Evolutionary conservation across 139 green algal species (phyloP).

Genomic region (Picochlorum costavermella): DNA sequence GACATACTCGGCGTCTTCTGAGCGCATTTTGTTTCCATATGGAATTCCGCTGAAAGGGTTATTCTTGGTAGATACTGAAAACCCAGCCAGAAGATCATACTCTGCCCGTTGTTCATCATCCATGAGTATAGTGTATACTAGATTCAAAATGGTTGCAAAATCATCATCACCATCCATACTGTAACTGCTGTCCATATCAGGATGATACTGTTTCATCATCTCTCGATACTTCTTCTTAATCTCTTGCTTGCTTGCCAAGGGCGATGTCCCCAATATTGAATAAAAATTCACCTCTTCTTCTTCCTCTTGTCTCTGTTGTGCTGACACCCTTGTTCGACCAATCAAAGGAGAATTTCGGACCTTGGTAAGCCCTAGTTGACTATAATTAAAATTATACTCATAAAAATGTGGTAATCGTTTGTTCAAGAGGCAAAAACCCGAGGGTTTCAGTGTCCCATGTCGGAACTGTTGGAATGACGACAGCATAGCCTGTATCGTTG

Average conservation of each 20-base stretch:
- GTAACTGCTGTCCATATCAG: conserved; percentile 9
- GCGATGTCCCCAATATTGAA: conserved; percentile 15
- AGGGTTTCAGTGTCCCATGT: too few species aligned
- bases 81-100: conserved; percentile 23
- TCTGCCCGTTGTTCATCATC: conserved; percentile 21
- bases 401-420: too few species aligned
- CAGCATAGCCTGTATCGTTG: too few species aligned
- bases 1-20: conserved; percentile 46
- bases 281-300: background rate
- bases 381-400: too few species aligned
- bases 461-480: too few species aligned
- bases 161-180: conserved; percentile 5
- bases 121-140: conserved; percentile 22
- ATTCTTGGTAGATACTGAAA: conserved; percentile 1
- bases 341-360: too few species aligned
- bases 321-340: too few species aligned
- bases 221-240: conserved; percentile 20
- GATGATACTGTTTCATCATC: conserved; percentile 29
- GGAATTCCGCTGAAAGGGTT: conserved; percentile 26
- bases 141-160: background rate
- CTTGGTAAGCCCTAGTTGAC: too few species aligned
- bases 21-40: conserved; percentile 34
- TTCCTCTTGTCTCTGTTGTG: background rate
- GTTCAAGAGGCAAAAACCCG: too few species aligned
- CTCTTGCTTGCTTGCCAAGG: conserved; percentile 12